These are phyloP conservation scores for Hyphopichia burtonii DNA, from an alignment of 1,139 yeast genomes.

Conservation along the genomic window DNA sequence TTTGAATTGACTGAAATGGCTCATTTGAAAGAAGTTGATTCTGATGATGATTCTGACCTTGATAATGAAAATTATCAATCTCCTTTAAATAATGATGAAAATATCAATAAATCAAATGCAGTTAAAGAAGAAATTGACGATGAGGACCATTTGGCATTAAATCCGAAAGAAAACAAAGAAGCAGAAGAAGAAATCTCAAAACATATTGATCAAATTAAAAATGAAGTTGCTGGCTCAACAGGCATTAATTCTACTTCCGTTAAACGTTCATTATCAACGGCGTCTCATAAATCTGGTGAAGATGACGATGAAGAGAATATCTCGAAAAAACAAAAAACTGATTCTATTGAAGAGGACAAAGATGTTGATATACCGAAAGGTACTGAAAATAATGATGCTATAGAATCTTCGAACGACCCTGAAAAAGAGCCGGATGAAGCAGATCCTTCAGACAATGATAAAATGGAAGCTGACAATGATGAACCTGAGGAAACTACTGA, in stretches of 20 bases:
- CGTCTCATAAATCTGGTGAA: not conserved
- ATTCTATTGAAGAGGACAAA: not conserved
- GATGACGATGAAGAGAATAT: not conserved
- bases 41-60: conserved; percentile 22
- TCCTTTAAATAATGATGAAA: conserved; percentile 3
- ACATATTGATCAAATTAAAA: conserved; percentile 5
- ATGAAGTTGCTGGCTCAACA: conserved; percentile 7
- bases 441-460: too few relatives aligned
- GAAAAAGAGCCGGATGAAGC: not conserved
- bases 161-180: conserved; percentile 7
- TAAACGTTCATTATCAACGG: conserved; percentile 2
- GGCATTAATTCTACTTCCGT: conserved; percentile 1
- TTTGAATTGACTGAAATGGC: conserved; percentile 43
- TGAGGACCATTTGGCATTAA: conserved; percentile 5
- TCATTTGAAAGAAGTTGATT: conserved; percentile 38
- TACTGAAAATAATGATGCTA: not conserved
- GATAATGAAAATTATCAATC: conserved; percentile 8
- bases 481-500: conserved; percentile 9
- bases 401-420: not conserved
- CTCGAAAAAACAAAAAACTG: too few relatives aligned
- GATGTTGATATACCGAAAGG: conserved; percentile 1
- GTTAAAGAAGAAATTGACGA: not conserved
- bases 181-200: conserved; percentile 6
- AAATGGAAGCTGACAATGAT: conserved; percentile 4
- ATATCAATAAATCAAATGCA: not conserved